Evolutionary conservation across 2,329 filamentous ascomycete species (phyloP).

Genomic region (Tympanopsis confertula): DNA sequence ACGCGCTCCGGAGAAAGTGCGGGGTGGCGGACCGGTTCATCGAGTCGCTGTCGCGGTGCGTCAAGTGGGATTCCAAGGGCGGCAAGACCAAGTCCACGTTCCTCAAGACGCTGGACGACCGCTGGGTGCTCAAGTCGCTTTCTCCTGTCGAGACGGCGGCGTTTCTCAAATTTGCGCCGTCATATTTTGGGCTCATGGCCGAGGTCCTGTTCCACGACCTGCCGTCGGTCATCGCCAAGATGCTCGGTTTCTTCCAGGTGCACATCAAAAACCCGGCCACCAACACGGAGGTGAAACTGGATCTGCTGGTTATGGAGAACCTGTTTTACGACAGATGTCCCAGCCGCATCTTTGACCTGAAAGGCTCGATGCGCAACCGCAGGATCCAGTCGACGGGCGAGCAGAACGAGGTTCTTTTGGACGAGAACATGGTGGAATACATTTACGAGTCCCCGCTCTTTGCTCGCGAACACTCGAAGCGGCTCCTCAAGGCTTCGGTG

Average conservation of each 20-base stretch:
- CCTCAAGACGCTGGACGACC: constrained; percentile 88
- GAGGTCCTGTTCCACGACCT: constrained; percentile 91
- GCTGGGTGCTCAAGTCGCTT: constrained; percentile 65
- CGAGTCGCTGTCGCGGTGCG: constrained; percentile 84
- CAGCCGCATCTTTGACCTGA: constrained; percentile 86
- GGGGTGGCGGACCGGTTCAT: constrained; percentile 88
- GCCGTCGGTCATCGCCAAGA: constrained; percentile 94
- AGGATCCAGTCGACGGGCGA: constrained; percentile 94
- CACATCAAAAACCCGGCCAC: constrained; percentile 91
- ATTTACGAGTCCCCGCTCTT: constrained; percentile 97
- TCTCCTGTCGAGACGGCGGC: constrained; percentile 86
- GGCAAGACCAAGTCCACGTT: constrained; percentile 98
- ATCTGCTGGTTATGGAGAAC: constrained; percentile 92
- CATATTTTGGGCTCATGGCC: constrained; percentile 95
- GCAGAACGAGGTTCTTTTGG: constrained; percentile 87
- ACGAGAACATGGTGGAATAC: constrained; percentile 98
- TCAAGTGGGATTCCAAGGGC: constrained; percentile 96
- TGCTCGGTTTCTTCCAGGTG: constrained; percentile 96
- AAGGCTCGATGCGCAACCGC: constrained; percentile 96
- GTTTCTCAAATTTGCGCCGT: constrained; percentile 88
- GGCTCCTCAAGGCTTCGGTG: constrained; percentile 77
- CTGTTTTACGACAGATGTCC: constrained; percentile 90
- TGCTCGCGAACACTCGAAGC: constrained; percentile 89
- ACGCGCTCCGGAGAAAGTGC: constrained; percentile 84
- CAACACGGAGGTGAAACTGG: constrained; percentile 86